Percentiles rank a stretch among this genome's conserved stretches.
Evolutionary conservation across 2,329 filamentous ascomycete genomes (phyloP).

Genomic region (Venturiaceae sp.): DNA sequence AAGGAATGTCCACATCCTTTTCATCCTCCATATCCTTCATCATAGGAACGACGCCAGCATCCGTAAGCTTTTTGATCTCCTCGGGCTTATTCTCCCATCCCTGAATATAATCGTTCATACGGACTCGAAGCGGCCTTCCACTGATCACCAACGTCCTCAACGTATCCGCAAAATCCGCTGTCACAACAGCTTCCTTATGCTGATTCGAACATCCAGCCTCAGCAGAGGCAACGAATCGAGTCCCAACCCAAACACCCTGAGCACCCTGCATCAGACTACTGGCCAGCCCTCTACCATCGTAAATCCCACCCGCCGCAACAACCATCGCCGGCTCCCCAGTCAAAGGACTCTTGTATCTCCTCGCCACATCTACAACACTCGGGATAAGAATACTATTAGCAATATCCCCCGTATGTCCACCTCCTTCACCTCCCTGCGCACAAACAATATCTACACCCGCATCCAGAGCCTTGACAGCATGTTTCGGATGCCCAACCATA

Average conservation of each 20-base stretch:
- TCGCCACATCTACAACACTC: constrained; percentile 74
- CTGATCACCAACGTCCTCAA: constrained; percentile 72
- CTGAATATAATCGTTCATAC: constrained; percentile 74
- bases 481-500: constrained; percentile 90
- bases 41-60: constrained; percentile 69
- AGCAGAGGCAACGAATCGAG: constrained; percentile 72
- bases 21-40: constrained; percentile 75
- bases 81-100: constrained; percentile 70
- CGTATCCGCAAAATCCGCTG: constrained; percentile 71
- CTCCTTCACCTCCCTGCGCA: constrained; percentile 86
- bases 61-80: constrained; percentile 66
- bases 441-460: constrained; percentile 86
- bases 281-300: constrained; percentile 72
- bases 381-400: constrained; percentile 81
- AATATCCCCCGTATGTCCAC: constrained; percentile 84
- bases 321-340: constrained; percentile 66
- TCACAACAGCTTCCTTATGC: constrained; percentile 78
- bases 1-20: constrained; percentile 74
- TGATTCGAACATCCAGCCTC: constrained; percentile 73
- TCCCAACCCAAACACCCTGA: constrained; percentile 86
- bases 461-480: constrained; percentile 80
- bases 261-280: constrained; percentile 81
- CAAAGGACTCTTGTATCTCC: constrained; percentile 59
- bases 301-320: constrained; percentile 81
- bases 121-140: constrained; percentile 71